Evolutionary conservation across 2,329 filamentous ascomycete genomes (phyloP), one percentile per base, ranked within the genome.

Genomic region (Incumbomyces delicatus): DNA sequence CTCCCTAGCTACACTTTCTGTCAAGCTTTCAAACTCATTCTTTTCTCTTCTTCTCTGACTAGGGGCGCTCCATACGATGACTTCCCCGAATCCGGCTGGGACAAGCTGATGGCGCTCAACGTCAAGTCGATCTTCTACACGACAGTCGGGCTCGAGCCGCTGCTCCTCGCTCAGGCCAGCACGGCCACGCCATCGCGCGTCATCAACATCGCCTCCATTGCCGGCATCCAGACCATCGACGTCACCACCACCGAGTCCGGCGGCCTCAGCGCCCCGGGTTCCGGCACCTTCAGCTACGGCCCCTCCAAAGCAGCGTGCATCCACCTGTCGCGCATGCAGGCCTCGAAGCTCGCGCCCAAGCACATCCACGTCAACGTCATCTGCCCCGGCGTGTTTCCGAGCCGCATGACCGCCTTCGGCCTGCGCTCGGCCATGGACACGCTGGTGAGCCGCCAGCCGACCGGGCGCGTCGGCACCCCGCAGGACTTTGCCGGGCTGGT

Each of bases 81-180:
- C 58, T 78, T 76, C 54, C 74, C 74, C 0, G 74, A 76, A 51
- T 65, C 68, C 39, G 76, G 72, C 34, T 79, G 75, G 73, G 75
- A 76, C 52, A 74, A 77, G 52, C 64, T 78, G 17, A 72, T 76
- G 53, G 71, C 69, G 8, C 60, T 76, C 53, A 76, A 76, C 54
- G 71, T 76, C 13, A 74, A 75, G 58, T 70, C 69, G 13, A 68
- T 75, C 32, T 76, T 74, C 54, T 70, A 73, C 53, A 54, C 48
- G 41, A 57, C 55, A n/a, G 53, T 69, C 60, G 68, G 69, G 10
- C 59, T 74, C 47, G 73, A 74, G 49, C 63, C 65, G 5, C 59
- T 75, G 30, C 57, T 76, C 38, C 62, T 66, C 22, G 73, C 73
- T 50, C 71, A 63, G 1, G 65, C 69, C 14, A 63, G 60, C n/a